These are phyloP conservation scores for Pichia sporocuriosa DNA, from an alignment of 805 yeast genomes.

Conservation along the genomic window DNA sequence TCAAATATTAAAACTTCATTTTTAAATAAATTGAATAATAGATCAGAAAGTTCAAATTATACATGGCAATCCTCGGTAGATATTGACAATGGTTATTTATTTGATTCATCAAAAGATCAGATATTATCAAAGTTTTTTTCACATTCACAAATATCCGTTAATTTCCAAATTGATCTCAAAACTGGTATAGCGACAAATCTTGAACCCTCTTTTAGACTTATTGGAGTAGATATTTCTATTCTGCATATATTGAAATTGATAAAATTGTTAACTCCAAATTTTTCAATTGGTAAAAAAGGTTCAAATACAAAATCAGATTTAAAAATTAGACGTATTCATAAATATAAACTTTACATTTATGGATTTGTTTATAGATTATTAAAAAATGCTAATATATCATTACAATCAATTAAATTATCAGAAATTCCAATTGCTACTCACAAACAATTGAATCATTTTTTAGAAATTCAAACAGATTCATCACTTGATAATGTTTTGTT, in stretches of 20 bases:
- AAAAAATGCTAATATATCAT: conserved; percentile 17
- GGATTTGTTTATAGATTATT: conserved; percentile 20
- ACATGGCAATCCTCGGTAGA: conserved; percentile 9
- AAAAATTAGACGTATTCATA: background rate
- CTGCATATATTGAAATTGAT: conserved; percentile 13
- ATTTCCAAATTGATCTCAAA: conserved; percentile 15
- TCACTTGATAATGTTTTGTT: conserved; percentile 13
- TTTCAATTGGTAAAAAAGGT: background rate
- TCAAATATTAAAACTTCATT: conserved; percentile 3
- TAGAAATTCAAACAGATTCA: background rate
- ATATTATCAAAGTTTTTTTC: conserved; percentile 11
- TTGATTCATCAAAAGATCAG: background rate
- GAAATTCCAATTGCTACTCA: conserved; percentile 23
- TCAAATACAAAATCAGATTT: background rate
- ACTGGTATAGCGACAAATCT: conserved; percentile 16
- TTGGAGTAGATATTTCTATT: conserved; percentile 16
- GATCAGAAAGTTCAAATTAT: background rate
- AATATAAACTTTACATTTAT: conserved; percentile 8
- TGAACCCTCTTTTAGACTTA: conserved; percentile 11
- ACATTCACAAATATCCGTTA: conserved; percentile 6
- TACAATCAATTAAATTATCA: conserved; percentile 20
- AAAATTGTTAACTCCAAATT: background rate
- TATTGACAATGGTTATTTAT: conserved; percentile 5
- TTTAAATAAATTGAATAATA: too few relatives aligned
- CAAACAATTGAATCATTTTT: conserved; percentile 9